Evolutionary conservation across 2,329 filamentous ascomycete species (phyloP), one percentile per base, ranked within the genome.

Genomic region (Emericellopsis cladophorae): DNA sequence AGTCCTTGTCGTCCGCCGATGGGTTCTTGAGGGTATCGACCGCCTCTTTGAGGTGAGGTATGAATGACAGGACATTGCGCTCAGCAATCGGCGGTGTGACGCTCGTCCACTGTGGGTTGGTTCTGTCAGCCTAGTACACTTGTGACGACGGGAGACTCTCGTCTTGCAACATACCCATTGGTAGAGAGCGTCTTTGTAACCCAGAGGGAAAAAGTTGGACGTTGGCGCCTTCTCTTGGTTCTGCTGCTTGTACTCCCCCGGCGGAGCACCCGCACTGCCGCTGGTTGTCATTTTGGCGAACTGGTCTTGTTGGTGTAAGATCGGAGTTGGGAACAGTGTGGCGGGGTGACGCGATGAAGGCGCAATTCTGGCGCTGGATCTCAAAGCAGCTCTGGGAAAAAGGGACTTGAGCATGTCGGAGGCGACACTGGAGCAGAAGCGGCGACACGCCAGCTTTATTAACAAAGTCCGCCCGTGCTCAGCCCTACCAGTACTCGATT

Each of bases 121-220:
- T 15, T 9, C 5, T 32, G n/a, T 12, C 22, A 15, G 11, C 12
- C 18, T 39, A 5, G 10, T 2, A 16, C 14, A 11, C 14, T 10
- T 31, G 16, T 22, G 18, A 10, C 14, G 22, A 12, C 8, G 23
- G 40, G 35, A 31, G 22, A 22, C 33, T 37, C 31, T 12, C 4
- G 15, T 37, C 16, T 8, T 34, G 9, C 1, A 40, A 69, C 79
- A 47, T 62, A 86, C 84, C 87, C 92, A 96, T 71, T 96, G 90
- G 50, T 75, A 81, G 47, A 87, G 86, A 14, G 86, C 90, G 44
- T 95, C 88, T 54, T 89, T 92, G 65, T 95, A 95, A 39, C 88
- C 81, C 18, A 96, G 65, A 2, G 92, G 89, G 49, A 98, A 96
- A 59, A 74, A 80, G 2, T 54, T 54, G 31, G 59, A 55, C 2